Conservation (phyloP, 2,329 filamentous ascomycete species). For the Microsporum ferrugineum region DNA sequence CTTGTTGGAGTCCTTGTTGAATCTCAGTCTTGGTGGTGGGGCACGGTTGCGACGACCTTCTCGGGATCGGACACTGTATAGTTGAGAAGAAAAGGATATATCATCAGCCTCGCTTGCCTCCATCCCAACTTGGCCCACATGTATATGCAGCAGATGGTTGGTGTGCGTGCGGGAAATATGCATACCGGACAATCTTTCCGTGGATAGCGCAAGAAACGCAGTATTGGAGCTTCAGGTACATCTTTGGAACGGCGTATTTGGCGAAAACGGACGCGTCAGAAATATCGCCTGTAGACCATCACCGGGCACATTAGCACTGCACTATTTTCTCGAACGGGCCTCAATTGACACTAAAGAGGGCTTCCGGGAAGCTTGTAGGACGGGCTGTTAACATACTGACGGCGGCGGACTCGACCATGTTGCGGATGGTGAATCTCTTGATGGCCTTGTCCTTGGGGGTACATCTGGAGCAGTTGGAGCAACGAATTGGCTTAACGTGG, state of each 20-base stretch:
- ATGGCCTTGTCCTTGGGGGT: constrained; percentile 99
- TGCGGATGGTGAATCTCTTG: constrained; percentile 99
- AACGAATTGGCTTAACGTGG: constrained; percentile 98
- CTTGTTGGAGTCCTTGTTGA: constrained; percentile 99
- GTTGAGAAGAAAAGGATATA: not conserved
- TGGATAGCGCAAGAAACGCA: constrained; percentile 99
- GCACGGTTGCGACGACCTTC: constrained; percentile 98
- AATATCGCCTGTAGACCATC: constrained; percentile 75
- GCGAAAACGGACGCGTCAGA: constrained; percentile 98
- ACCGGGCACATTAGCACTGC: not conserved
- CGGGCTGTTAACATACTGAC: constrained; percentile 69
- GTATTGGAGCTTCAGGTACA: constrained; percentile 99
- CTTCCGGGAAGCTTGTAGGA: not conserved
- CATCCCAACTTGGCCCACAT: no score
- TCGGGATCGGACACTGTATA: constrained; percentile 78
- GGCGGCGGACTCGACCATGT: constrained; percentile 99
- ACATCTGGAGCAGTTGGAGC: constrained; percentile 78
- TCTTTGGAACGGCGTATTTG: constrained; percentile 99
- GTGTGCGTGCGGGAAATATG: not conserved
- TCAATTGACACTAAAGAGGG: not conserved
- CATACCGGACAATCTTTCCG: constrained; percentile 99
- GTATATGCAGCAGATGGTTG: not conserved
- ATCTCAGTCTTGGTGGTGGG: constrained; percentile 90
- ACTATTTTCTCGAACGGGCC: not conserved
- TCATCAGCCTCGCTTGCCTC: not conserved